Conservation (phyloP, 768 basidiomycete species). For the Suillus sp. region DNA sequence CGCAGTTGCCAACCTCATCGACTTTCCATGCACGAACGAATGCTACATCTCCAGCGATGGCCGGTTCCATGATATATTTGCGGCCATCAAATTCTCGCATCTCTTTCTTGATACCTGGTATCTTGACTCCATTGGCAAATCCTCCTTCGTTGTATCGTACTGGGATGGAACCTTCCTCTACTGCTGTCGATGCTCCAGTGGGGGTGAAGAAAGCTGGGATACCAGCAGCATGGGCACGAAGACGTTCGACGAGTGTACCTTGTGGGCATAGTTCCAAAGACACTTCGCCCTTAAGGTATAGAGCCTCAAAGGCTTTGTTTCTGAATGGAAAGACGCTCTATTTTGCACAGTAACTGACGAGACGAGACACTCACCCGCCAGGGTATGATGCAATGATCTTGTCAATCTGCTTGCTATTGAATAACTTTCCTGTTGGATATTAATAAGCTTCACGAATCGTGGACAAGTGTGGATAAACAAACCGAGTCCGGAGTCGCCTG, state of each 20-base stretch:
- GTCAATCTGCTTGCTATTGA: slow-evolving; percentile 73
- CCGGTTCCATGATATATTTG: slow-evolving; percentile 78
- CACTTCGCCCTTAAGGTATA: slow-evolving; percentile 80
- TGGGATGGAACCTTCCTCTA: slow-evolving; percentile 79
- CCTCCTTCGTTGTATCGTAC: slow-evolving; percentile 79
- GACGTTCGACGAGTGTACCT: slow-evolving; percentile 85
- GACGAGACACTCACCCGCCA: slow-evolving; percentile 59
- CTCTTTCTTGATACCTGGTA: slow-evolving; percentile 78
- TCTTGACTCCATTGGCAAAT: slow-evolving; percentile 63
- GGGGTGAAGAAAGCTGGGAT: slow-evolving; percentile 95
- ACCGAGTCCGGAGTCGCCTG: slow-evolving; percentile 73
- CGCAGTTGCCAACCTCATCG: slow-evolving; percentile 87
- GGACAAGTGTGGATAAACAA: neutral
- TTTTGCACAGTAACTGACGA: neutral
- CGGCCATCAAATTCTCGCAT: slow-evolving; percentile 73
- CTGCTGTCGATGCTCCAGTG: slow-evolving; percentile 87
- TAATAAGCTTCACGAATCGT: neutral
- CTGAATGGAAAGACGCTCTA: slow-evolving; percentile 38
- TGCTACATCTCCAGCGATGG: slow-evolving; percentile 79
- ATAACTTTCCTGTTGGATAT: slow-evolving; percentile 58
- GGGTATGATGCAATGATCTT: slow-evolving; percentile 91
- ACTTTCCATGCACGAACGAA: slow-evolving; percentile 91
- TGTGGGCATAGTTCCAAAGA: slow-evolving; percentile 90
- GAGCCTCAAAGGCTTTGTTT: slow-evolving; percentile 83
- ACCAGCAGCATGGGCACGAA: slow-evolving; percentile 87